These are phyloP conservation scores for Leishmania gerbilli DNA, from an alignment of 208 protist genomes.

Conservation along the genomic window DNA sequence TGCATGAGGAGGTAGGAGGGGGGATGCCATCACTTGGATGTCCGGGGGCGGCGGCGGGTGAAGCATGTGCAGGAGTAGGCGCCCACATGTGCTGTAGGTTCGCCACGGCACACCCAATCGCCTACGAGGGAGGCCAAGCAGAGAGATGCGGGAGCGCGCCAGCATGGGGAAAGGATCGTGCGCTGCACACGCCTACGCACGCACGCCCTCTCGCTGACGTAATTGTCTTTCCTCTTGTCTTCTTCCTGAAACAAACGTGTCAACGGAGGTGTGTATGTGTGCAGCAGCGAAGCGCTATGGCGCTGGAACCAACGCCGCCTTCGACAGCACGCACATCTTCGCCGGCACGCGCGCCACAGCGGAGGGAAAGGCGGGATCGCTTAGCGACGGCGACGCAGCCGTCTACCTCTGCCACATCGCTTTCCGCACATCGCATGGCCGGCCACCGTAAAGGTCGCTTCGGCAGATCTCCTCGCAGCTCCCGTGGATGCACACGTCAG, in stretches of 20 bases:
- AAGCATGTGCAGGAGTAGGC: not conserved
- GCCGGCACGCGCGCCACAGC: not conserved
- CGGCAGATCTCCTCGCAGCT: constrained; percentile 28
- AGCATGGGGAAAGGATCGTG: not conserved
- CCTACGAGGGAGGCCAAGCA: not conserved
- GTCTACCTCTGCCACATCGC: not conserved
- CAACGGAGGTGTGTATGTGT: not conserved
- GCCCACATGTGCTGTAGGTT: not conserved
- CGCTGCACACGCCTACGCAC: not conserved
- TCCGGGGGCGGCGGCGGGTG: not conserved
- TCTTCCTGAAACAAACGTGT: not conserved
- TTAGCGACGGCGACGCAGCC: not conserved
- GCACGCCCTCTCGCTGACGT: not conserved
- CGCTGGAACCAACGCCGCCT: not conserved
- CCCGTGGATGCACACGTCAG: constrained; percentile 18
- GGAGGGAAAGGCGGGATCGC: not conserved
- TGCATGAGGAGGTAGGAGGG: not conserved
- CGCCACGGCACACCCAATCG: not conserved
- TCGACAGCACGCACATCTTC: not conserved
- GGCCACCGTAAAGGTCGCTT: not conserved
- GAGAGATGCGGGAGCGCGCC: not conserved
- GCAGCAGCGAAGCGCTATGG: not conserved
- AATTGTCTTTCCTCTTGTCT: not conserved
- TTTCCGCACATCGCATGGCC: too few relatives aligned
- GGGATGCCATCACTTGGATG: not conserved